phyloP scores from a whole-genome alignment of 805 yeast genomes.

The Saccharomycopsis olivae region DNA sequence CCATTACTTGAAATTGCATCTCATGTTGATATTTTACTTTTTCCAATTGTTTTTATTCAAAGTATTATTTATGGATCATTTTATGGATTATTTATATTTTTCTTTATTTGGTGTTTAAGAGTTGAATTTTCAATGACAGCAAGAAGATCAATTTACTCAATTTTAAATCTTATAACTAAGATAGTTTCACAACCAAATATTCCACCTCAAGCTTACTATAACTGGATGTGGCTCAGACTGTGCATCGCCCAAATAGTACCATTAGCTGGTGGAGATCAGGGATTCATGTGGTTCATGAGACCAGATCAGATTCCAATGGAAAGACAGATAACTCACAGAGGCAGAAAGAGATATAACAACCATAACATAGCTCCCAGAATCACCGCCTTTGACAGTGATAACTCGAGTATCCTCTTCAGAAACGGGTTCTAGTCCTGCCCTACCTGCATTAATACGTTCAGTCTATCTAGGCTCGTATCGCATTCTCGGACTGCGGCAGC shows the following conservation, averaged over 20 bases:
- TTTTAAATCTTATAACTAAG: slow-evolving; percentile 1
- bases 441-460: too few relatives aligned
- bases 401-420: too few relatives aligned
- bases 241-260: slow-evolving; percentile 4
- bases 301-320: too few relatives aligned
- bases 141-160: slow-evolving; percentile 7
- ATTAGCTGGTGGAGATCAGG: not conserved
- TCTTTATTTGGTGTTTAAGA: slow-evolving; percentile 16
- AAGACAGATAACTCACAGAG: too few relatives aligned
- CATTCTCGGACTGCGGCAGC: too few relatives aligned
- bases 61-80: slow-evolving; percentile 10
- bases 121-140: slow-evolving; percentile 7
- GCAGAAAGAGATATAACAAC: too few relatives aligned
- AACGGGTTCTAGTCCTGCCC: too few relatives aligned
- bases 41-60: slow-evolving; percentile 16
- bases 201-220: slow-evolving; percentile 9
- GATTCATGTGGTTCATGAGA: too few relatives aligned
- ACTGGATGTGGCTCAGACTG: slow-evolving; percentile 10
- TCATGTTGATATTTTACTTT: slow-evolving; percentile 29
- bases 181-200: slow-evolving; percentile 13
- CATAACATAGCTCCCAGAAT: too few relatives aligned
- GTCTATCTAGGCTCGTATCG: too few relatives aligned
- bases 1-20: slow-evolving; percentile 69
- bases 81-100: slow-evolving; percentile 12
- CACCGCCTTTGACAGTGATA: too few relatives aligned